Evolutionary conservation across 345 rosid genomes (phyloP).

Genomic region (Pistacia vera): DNA sequence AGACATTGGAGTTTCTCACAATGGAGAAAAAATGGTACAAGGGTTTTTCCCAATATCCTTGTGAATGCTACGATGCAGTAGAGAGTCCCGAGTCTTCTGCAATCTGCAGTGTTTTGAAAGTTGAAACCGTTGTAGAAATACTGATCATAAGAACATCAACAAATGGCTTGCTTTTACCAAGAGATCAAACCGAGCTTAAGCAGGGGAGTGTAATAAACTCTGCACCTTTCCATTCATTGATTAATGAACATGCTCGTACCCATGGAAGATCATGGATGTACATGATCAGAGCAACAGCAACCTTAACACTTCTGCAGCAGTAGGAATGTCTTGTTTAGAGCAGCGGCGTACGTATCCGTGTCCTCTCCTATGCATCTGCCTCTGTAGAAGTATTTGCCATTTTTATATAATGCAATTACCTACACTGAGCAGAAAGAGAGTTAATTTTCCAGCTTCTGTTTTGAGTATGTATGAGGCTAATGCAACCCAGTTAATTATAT

Average conservation of each 20-base stretch:
- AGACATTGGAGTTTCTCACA: background rate
- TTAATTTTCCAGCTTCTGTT: no score
- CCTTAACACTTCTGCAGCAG: background rate
- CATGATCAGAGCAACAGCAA: background rate
- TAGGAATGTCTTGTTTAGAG: background rate
- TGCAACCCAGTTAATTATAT: no score
- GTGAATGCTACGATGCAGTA: background rate
- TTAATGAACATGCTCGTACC: background rate
- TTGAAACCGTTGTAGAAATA: no score
- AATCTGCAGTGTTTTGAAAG: background rate
- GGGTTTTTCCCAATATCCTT: background rate
- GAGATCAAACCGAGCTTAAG: background rate
- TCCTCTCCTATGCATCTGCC: background rate
- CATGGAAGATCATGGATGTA: background rate
- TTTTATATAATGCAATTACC: background rate
- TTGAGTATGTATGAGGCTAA: no score
- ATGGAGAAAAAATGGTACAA: background rate
- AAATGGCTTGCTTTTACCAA: background rate
- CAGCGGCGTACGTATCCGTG: background rate
- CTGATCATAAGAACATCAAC: background rate
- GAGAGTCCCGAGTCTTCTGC: background rate
- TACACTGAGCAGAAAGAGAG: background rate
- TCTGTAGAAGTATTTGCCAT: background rate
- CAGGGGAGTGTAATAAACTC: background rate
- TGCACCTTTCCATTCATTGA: background rate